Conservation (phyloP, 1,284 basidiomycete genomes). For the Trametes pubescens region DNA sequence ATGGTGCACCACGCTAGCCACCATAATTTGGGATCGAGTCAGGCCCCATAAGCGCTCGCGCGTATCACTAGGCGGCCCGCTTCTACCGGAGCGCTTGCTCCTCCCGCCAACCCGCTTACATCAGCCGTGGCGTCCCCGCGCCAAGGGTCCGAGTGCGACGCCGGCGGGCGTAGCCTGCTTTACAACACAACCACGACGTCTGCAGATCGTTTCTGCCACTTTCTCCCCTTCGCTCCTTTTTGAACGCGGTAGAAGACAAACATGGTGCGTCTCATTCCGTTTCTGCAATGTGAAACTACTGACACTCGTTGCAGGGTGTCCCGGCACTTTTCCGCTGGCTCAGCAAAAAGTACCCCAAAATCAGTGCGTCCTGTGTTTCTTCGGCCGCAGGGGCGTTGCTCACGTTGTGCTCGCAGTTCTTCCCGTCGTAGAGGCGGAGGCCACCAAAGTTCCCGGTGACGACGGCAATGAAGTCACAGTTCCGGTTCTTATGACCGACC, state of each 20-base stretch:
- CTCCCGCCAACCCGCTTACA: constrained; percentile 15
- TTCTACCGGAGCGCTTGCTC: neutral
- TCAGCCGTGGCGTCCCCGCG: constrained; percentile 23
- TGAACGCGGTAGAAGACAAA: constrained; percentile 4
- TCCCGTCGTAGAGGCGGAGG: constrained; percentile 86
- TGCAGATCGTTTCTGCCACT: constrained; percentile 10
- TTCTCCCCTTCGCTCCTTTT: neutral
- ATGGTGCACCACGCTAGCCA: constrained; percentile 21
- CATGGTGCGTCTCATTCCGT: constrained; percentile 27
- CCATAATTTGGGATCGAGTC: constrained; percentile 37
- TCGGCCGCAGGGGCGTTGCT: constrained; percentile 1
- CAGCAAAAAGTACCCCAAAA: constrained; percentile 97
- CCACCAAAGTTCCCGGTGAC: constrained; percentile 70
- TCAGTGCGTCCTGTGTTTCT: constrained; percentile 61
- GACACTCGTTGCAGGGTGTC: constrained; percentile 72
- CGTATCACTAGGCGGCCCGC: constrained; percentile 14
- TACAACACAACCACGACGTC: constrained; percentile 3
- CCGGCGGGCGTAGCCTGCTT: neutral
- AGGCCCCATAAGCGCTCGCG: constrained; percentile 17
- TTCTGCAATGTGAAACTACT: neutral
- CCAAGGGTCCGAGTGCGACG: neutral
- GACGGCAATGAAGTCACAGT: constrained; percentile 75
- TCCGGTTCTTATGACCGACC: constrained; percentile 83
- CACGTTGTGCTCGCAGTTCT: constrained; percentile 56
- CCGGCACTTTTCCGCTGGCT: constrained; percentile 95